These are phyloP conservation scores for Bruguiera hainesii DNA, from an alignment of 441 rosid species.

Conservation along the genomic window DNA sequence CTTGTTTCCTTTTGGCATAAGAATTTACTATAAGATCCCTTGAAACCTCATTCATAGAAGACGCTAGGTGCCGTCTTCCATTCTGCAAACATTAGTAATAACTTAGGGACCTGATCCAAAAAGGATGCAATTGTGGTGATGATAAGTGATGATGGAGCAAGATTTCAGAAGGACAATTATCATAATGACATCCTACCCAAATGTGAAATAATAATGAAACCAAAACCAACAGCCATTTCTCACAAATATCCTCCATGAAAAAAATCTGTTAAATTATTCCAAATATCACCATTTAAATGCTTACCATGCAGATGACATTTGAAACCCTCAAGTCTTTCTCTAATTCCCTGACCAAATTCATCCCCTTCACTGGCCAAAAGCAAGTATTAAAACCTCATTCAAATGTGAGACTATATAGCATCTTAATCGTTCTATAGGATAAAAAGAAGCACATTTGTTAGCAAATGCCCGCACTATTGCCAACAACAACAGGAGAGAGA, in stretches of 20 bases:
- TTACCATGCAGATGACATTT: constrained; percentile 91
- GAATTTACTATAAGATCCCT: constrained; percentile 96
- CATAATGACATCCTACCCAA: neutral
- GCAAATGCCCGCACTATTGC: neutral
- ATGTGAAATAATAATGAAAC: neutral
- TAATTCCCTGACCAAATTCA: constrained; percentile 95
- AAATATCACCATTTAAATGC: constrained; percentile 21
- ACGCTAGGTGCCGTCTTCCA: constrained; percentile 89
- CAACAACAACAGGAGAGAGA: neutral
- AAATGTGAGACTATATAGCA: constrained; percentile 11
- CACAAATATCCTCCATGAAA: constrained; percentile 3
- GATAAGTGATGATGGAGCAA: neutral
- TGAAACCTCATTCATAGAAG: constrained; percentile 93
- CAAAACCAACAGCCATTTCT: constrained; percentile 9
- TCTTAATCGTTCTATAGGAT: constrained; percentile 1
- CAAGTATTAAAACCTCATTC: constrained; percentile 34
- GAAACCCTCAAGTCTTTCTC: constrained; percentile 98
- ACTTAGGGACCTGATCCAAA: constrained; percentile 21
- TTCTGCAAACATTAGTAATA: constrained; percentile 50
- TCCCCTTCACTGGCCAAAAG: constrained; percentile 98
- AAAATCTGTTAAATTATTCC: constrained; percentile 11
- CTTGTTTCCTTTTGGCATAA: constrained; percentile 85
- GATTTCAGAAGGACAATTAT: neutral
- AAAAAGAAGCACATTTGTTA: constrained; percentile 1
- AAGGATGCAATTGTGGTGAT: neutral